These are phyloP conservation scores for Saccharum officinarum DNA, from an alignment of 176 grass and related monocot species.

Conservation along the genomic window DNA sequence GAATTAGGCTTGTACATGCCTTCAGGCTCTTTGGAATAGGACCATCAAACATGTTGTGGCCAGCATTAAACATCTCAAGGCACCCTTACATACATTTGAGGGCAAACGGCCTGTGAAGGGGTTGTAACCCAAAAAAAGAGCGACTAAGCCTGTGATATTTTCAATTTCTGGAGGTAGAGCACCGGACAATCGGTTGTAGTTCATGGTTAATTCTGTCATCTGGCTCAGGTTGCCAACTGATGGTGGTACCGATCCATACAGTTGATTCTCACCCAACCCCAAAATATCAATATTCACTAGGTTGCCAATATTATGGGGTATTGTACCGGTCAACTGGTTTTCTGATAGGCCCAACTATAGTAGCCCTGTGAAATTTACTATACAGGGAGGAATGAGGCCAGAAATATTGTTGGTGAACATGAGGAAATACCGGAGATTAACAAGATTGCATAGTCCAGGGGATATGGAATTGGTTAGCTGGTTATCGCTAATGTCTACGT, in stretches of 20 bases:
- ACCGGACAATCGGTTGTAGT: not conserved
- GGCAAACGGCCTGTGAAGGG: not conserved
- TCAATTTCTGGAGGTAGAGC: not conserved
- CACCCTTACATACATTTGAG: not conserved
- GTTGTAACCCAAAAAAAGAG: not conserved
- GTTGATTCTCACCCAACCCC: not conserved
- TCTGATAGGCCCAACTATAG: not conserved
- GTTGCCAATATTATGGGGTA: not conserved
- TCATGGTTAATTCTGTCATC: fast-evolving
- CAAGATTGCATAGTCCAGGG: too few species aligned
- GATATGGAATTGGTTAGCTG: too few species aligned
- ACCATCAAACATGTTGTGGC: slow-evolving; percentile 2
- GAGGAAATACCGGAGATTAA: not conserved
- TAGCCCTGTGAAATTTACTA: not conserved
- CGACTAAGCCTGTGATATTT: not conserved
- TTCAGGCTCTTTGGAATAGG: slow-evolving; percentile 13
- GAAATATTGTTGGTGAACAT: not conserved
- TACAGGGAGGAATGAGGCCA: not conserved
- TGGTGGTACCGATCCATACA: not conserved
- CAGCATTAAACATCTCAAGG: not conserved
- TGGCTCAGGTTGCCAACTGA: not conserved
- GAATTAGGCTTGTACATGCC: not conserved
- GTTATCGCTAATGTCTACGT: too few species aligned
- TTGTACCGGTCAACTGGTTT: not conserved
- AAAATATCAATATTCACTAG: not conserved